Percentiles rank a stretch among this genome's conserved stretches.
Conservation (phyloP, 2,329 filamentous ascomycete genomes). For the Fusarium xylarioides region DNA sequence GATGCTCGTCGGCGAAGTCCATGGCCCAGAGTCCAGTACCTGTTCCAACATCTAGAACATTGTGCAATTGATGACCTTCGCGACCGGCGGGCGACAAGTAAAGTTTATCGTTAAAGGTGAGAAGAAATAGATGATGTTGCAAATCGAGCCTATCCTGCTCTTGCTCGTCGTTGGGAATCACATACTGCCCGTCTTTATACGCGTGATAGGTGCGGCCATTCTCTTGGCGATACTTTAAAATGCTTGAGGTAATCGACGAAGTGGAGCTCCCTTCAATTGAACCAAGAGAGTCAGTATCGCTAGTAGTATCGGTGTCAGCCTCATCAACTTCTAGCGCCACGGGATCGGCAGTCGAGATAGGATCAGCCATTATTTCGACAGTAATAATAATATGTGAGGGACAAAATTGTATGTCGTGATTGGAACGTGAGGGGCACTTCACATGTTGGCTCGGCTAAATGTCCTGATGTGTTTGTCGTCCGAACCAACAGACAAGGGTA, state of each 20-base stretch:
- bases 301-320: not conserved
- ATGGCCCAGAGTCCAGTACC: slow-evolving; percentile 44
- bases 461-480: not conserved
- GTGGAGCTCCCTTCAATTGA: slow-evolving; percentile 14
- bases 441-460: not conserved
- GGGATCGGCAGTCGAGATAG: not conserved
- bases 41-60: slow-evolving; percentile 42
- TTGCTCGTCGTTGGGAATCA: slow-evolving; percentile 28
- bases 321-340: slow-evolving; percentile 8
- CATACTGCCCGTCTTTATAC: slow-evolving; percentile 40
- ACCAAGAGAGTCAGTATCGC: not conserved
- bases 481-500: not conserved
- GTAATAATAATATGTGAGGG: not conserved
- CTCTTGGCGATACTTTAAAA: slow-evolving; percentile 39
- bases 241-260: slow-evolving; percentile 32
- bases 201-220: slow-evolving; percentile 44
- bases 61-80: slow-evolving; percentile 15
- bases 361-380: not conserved
- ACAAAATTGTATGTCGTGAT: not conserved
- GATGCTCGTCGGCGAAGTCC: slow-evolving; percentile 40
- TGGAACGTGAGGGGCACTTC: not conserved
- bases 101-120: slow-evolving; percentile 42
- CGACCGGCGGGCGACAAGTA: slow-evolving; percentile 29
- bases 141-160: slow-evolving; percentile 37
- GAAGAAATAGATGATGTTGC: slow-evolving; percentile 37